These are phyloP conservation scores for Backusella australiensis DNA, from an alignment of 192 early-diverging fungal genomes.

Conservation along the genomic window DNA sequence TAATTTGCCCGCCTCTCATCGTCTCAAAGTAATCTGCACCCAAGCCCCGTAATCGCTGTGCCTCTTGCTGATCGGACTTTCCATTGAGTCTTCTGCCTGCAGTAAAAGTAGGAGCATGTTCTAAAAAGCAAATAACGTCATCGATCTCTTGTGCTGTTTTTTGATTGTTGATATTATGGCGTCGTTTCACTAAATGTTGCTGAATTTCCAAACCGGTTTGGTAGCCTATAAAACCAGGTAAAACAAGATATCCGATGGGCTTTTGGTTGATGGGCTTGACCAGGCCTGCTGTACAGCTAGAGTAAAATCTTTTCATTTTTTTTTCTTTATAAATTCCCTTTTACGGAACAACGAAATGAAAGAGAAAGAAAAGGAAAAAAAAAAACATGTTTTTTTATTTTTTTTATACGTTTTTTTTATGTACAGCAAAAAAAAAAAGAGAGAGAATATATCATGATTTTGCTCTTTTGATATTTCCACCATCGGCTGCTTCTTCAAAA, in stretches of 20 bases:
- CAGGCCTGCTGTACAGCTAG: background rate
- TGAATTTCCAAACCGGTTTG: slow-evolving; percentile 58
- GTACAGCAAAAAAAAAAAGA: background rate
- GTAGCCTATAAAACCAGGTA: slow-evolving; percentile 43
- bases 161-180: slow-evolving; percentile 42
- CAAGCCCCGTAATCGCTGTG: slow-evolving; percentile 45
- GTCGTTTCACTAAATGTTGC: slow-evolving; percentile 49
- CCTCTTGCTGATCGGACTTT: slow-evolving; percentile 45
- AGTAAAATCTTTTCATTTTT: slow-evolving; percentile 1
- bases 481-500: background rate
- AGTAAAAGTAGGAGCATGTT: slow-evolving; percentile 93
- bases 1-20: slow-evolving; percentile 87
- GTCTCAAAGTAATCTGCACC: slow-evolving; percentile 81
- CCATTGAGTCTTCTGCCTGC: slow-evolving; percentile 82
- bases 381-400: background rate
- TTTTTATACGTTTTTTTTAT: slow-evolving; percentile 4
- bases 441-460: background rate
- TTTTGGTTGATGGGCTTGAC: background rate
- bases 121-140: slow-evolving; percentile 60
- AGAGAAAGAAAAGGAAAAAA: background rate
- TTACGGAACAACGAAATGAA: background rate
- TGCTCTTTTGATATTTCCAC: background rate
- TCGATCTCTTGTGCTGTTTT: background rate
- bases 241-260: slow-evolving; percentile 22
- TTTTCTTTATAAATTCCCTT: background rate